Base-by-base conservation (phyloP, 768 basidiomycete species). In the Panus rudis region DNA sequence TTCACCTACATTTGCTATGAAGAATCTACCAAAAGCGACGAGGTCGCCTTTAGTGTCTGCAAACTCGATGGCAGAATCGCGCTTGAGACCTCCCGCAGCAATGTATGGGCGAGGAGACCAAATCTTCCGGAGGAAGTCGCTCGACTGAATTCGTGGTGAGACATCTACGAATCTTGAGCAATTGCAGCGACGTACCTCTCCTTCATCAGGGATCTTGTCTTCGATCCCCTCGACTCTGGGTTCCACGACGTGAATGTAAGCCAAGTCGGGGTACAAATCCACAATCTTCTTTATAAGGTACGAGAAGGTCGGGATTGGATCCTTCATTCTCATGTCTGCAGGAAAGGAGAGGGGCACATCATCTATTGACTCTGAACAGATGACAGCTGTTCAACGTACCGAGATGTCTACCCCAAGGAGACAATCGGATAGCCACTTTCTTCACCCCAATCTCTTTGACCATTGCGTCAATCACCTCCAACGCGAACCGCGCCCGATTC, bases 291-390 rank as follows among this genome's bases (percentile, higher is more conserved):
- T 42, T 17, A 74, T 66, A 24, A 82, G 49, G 56, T 80, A 68
- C 0, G 64, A 48, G 62, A 76, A 84, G 6, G 73, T 73, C 0
- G 78, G 75, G 3, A 69, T 59, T 0, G 78, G 79, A 45, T 82
- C 68, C 3, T 53, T 48, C 73, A 78, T 76, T 5, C 64, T 56
- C 75, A 81, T 76, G 6, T 34, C 57, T 52, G 23, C 40, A 3
- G n/a, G 22, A 58, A 51, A 8, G 52, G 19, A 45, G 55, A 52
- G 31, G 41, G n/a, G n/a, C n/a, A 28, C 6, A 12, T 41, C 14
- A 30, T n/a, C n/a, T n/a, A n/a, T n/a, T n/a, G n/a, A n/a, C n/a
- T n/a, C n/a, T n/a, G n/a, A n/a, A n/a, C n/a, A n/a, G n/a, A n/a
- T n/a, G n/a, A n/a, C n/a, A n/a, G 37, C 20, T 5, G 24, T 11